Evolutionary conservation across 2,329 filamentous ascomycete genomes (phyloP), one percentile per base, ranked within the genome.

Genomic region (Chrysoporthe deuterocubensis): DNA sequence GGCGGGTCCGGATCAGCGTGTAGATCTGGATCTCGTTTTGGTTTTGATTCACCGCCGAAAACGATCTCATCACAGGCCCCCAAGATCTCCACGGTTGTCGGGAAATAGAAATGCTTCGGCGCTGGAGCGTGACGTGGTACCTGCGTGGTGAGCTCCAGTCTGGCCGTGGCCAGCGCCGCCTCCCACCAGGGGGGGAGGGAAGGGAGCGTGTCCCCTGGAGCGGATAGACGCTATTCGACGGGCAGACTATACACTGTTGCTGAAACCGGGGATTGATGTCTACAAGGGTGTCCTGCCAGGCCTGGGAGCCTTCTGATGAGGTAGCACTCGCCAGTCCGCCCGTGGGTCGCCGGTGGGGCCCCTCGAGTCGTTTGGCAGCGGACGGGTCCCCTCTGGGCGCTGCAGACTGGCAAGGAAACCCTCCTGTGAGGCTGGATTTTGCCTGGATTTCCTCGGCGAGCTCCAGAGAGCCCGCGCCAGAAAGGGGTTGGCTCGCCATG

Each of bases 51-150:
- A 50, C 60, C 59, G 42, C 57, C 42, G 50, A 46, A 44, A 50
- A 58, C 50, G 50, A 67, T 59, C 64, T 61, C 67, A 37, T 57
- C 42, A 54, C 50, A 43, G 21, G 40, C 21, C 46, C 11, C 66
- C 44, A 62, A 32, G 60, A 54, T 37, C 56, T 57, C 58, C 60
- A 65, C 65, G 67, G 40, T 37, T 26, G 50, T 61, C 62, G 62
- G 67, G 13, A 61, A 52, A 61, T 48, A 37, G 52, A 34, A 50
- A 14, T 6, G 37, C 37, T 40, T 67, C 64, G 64, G 42, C 32
- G 57, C 48, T 65, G 44, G 64, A 40, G 54, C 43, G 67, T 57
- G 67, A 66, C 50, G 67, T 66, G 67, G 67, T 65, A 69, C 57
- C 54, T 52, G 50, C 42, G 37, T 57, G 37, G 37, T 57, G 37